phyloP scores from a whole-genome alignment of 2,329 filamentous ascomycete genomes.

The Hymenoscyphus scutula region DNA sequence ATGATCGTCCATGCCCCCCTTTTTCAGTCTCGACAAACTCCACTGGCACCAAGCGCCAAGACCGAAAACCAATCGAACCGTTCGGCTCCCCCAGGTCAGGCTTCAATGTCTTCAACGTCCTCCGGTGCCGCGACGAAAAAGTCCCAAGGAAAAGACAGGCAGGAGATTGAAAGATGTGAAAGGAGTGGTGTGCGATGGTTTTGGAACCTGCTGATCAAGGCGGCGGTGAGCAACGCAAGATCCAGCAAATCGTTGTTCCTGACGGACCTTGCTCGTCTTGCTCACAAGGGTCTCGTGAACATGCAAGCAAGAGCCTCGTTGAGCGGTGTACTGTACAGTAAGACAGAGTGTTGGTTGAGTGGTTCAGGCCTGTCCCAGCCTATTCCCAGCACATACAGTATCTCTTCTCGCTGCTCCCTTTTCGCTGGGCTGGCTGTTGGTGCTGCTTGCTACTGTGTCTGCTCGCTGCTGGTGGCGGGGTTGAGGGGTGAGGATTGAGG shows the following conservation, averaged over 20 bases:
- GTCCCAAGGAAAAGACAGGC: not conserved
- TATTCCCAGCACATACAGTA: not conserved
- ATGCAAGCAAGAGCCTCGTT: not conserved
- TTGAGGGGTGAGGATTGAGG: not conserved
- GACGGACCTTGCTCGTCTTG: not conserved
- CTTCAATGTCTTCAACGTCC: not conserved
- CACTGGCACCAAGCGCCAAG: not conserved
- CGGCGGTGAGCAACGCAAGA: not conserved
- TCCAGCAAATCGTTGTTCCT: not conserved
- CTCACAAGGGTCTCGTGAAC: constrained; percentile 7
- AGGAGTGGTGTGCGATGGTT: not conserved
- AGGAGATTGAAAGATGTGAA: not conserved
- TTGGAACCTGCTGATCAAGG: constrained; percentile 7
- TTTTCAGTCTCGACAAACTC: not conserved
- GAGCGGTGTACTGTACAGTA: constrained; percentile 6
- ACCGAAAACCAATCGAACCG: not conserved
- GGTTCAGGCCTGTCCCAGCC: not conserved
- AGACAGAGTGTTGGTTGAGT: constrained; percentile 4
- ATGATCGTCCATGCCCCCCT: not conserved
- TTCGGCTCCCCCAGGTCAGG: not conserved
- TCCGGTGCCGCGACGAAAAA: not conserved
- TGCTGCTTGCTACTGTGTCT: not conserved
- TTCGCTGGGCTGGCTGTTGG: too few species aligned
- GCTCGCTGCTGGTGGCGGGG: not conserved
- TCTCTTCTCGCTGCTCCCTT: not conserved